Base-by-base conservation (phyloP, 805 yeast genomes). In the Wickerhamomyces queroliae region DNA sequence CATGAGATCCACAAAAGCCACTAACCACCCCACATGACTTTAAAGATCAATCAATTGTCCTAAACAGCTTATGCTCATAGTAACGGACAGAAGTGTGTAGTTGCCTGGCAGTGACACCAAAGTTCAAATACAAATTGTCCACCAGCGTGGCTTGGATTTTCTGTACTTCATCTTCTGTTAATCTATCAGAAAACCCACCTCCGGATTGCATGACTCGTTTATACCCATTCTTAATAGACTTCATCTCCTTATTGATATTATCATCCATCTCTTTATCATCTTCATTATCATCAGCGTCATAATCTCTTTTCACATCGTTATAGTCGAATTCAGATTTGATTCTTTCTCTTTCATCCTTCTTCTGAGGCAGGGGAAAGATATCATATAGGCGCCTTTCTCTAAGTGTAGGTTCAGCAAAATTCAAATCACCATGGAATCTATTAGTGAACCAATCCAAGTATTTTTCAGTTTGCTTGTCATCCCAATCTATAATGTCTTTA, bases 391-490 rank as follows among this genome's bases (percentile, higher is more conserved):
- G 48, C 20, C 44, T 50, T 28, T 43, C 36, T 3, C 51, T 42
- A 5, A 55, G 35, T 2, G 45, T 24, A 2, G 41, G 21, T 3
- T 46, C 46, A 2, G 44, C 36, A 3, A 64, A 52, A 36, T 57
- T 57, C 16, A 60, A 57, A 56, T 62, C 47, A 7, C 39, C 33
- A 3, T 64, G 46, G 12, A 66, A 36, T 28, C 55, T 56, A 9
- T 64, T 64, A 37, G 66, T 59, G 37, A 74, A 66, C 78, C 83
- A 75, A 18, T 68, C 61, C 21, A 79, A 54, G 54, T 78, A 83
- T 21, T 63, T 55, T 4, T 65, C 64, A 3, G 70, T 63, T 40
- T 72, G 63, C 2, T 52, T 49, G n/a, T 69, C 69, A 31, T 66
- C 60, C 82, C 87, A 77, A 12, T 58, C 53, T 10, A 67, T 36